Conservation (phyloP, 1,284 basidiomycete genomes). For the Leucoagaricus sp. region DNA sequence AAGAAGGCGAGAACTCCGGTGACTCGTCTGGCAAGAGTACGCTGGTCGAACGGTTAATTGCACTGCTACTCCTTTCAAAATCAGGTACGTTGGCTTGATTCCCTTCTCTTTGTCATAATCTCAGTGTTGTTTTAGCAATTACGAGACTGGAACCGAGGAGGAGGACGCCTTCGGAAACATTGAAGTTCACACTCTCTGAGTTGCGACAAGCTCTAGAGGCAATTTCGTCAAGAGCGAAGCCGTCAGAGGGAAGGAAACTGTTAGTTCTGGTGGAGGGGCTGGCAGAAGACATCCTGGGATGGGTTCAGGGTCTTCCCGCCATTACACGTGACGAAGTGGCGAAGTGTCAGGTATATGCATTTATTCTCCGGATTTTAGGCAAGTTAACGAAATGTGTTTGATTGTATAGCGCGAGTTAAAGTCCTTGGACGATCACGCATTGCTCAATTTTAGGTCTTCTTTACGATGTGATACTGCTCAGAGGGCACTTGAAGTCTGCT, state of each 20-base stretch:
- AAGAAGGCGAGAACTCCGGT: slow-evolving; percentile 22
- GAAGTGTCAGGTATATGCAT: slow-evolving; percentile 28
- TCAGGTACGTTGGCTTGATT: slow-evolving; percentile 38
- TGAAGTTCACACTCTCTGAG: slow-evolving; percentile 7
- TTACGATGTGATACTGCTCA: slow-evolving; percentile 47
- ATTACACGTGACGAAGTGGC: slow-evolving; percentile 19
- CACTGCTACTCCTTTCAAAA: slow-evolving; percentile 46
- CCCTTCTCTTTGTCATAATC: not conserved
- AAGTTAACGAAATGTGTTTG: not conserved
- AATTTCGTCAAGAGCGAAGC: slow-evolving; percentile 1
- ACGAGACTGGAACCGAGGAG: slow-evolving; percentile 18
- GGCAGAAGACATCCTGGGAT: not conserved
- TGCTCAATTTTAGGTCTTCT: slow-evolving; percentile 40
- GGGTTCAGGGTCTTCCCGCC: not conserved
- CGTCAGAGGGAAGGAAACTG: not conserved
- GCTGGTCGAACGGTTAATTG: slow-evolving; percentile 29
- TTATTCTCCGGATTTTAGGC: not conserved
- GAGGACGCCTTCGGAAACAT: slow-evolving; percentile 17
- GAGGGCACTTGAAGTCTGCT: slow-evolving; percentile 45
- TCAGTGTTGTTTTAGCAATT: slow-evolving; percentile 22
- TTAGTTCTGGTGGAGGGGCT: not conserved
- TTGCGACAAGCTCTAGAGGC: slow-evolving; percentile 4
- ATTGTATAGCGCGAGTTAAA: slow-evolving; percentile 40
- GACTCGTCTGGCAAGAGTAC: not conserved
- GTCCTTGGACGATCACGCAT: slow-evolving; percentile 39